Conservation (phyloP, 2,329 filamentous ascomycete species). For the Apiospora rasikravindrae region DNA sequence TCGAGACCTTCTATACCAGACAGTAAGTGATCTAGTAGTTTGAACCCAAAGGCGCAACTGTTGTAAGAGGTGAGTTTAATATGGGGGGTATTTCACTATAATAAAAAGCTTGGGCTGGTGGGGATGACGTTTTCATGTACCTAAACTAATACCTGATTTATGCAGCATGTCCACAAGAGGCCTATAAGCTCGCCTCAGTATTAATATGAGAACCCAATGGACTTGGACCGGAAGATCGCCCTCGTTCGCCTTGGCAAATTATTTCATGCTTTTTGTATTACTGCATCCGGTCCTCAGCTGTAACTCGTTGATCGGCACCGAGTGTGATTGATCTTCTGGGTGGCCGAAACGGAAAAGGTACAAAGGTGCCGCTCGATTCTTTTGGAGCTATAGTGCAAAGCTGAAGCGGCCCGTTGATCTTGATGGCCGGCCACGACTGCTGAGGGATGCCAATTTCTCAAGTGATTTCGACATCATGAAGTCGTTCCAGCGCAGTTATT, state of each 20-base stretch:
- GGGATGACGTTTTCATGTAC: slow-evolving; percentile 10
- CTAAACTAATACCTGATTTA: background rate
- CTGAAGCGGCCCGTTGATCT: background rate
- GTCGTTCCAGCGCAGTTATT: background rate
- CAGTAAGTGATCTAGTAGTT: background rate
- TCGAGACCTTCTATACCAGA: background rate
- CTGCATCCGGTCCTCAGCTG: background rate
- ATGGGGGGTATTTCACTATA: slow-evolving; percentile 15
- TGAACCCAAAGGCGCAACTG: background rate
- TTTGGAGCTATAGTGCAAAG: background rate
- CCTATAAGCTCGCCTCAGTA: background rate
- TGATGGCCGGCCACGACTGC: slow-evolving; percentile 11
- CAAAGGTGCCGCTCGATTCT: background rate
- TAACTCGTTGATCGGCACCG: no score
- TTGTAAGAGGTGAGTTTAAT: background rate
- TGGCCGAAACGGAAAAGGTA: no score
- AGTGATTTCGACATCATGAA: no score
- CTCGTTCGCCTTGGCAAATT: background rate
- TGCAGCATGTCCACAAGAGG: background rate
- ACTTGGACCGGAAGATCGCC: background rate
- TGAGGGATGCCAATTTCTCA: background rate
- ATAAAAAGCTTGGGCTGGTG: slow-evolving; percentile 8
- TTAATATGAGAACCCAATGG: background rate
- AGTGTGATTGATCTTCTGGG: no score
- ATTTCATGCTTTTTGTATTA: background rate